phyloP scores from a whole-genome alignment of 441 rosid genomes.

The Cnidoscolus chayamansa region DNA sequence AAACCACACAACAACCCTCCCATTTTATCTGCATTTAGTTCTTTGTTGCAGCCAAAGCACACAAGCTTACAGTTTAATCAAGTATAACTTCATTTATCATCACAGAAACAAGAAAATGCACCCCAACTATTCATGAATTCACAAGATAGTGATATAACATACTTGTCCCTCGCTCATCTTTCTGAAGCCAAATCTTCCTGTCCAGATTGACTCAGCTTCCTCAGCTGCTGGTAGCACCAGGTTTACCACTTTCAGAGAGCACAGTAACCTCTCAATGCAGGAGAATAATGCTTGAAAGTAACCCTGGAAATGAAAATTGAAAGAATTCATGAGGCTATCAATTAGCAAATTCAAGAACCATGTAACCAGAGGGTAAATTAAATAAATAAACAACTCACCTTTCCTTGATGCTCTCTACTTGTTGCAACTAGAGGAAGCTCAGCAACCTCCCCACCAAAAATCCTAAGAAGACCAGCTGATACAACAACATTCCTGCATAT shows the following conservation, averaged over 20 bases:
- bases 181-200: constrained; percentile 78
- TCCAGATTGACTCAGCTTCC: constrained; percentile 96
- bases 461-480: constrained; percentile 91
- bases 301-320: constrained; percentile 46
- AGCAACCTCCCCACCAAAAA: constrained; percentile 87
- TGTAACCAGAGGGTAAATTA: not conserved
- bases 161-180: constrained; percentile 70
- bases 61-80: not conserved
- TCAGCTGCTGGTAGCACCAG: constrained; percentile 96
- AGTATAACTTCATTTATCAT: not conserved
- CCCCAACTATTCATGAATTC: not conserved
- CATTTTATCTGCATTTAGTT: not conserved
- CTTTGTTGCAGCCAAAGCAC: not conserved
- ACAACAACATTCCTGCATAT: constrained; percentile 69
- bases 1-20: not conserved
- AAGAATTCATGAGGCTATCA: not conserved
- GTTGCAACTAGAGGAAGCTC: constrained; percentile 99
- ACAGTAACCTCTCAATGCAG: constrained; percentile 73
- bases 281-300: constrained; percentile 84
- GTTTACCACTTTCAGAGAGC: constrained; percentile 67
- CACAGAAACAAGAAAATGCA: not conserved
- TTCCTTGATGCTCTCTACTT: constrained; percentile 81
- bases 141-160: constrained; percentile 23
- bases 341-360: constrained; percentile 10
- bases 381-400: constrained; percentile 42